Evolutionary conservation across 331 rosid species (phyloP), one percentile per base, ranked within the genome.

Genomic region (Quercus lobata): DNA sequence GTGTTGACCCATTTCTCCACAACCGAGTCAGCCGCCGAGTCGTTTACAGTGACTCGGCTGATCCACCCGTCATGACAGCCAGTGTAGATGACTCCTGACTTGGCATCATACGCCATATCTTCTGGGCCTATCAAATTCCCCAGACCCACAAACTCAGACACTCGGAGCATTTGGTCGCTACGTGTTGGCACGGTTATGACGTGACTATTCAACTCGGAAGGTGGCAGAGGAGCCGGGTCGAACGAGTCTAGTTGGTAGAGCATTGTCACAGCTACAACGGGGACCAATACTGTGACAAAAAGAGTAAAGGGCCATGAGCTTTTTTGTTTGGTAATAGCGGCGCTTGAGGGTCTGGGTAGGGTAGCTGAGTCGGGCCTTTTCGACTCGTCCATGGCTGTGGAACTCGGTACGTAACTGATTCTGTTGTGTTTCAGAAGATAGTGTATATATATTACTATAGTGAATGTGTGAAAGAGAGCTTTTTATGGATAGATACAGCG

Each of bases 51-150:
- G 46, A 41, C 46, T 41, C 88, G 87, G 83, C 88, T 91, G 25
- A 92, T 62, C 97, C 97, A 92, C 76, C 97, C 96, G 35, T 90
- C 94, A 5, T 18, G 69, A 49, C 96, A 91, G 0, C 98, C 91
- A 0, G 96, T 90, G 78, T 94, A 92, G 62, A 94, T 56, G 7
- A 90, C 72, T 49, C 96, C 78, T 2, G 44, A 32, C n/a, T 1
- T 34, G 1, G 88, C 55, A 52, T 91, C 89, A 5, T 88, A 89
- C 4, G 83, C 84, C 4, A 94, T 12, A 79, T 90, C 96, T 53
- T 94, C 94, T 0, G 92, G 87, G 1, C 82, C 93, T 25, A 0
- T 8, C 81, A 89, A 55, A 4, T 71, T 57, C 9, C 91, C 91
- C 52, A 61, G 29, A 1, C 75, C 93, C 29, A 94, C 1, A 14